A percentile compares a stretch with the other conserved stretches of the same genome.
Conservation (phyloP, 192 early-diverging fungal genomes). For the Coemansia biformis region DNA sequence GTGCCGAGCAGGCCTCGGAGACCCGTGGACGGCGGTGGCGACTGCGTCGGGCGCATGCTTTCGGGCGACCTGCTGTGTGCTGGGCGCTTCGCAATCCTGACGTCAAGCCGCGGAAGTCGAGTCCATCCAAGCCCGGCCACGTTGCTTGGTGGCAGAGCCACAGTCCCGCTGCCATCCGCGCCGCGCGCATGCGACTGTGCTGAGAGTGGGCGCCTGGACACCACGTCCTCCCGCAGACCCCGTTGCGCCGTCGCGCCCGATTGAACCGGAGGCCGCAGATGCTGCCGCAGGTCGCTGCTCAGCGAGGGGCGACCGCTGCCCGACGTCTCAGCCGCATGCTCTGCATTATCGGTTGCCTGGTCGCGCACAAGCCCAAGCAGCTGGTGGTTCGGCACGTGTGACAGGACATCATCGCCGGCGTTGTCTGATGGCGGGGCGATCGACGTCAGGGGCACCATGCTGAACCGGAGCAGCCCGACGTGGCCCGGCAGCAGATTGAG, state of each 20-base stretch:
- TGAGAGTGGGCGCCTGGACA: too few relatives aligned
- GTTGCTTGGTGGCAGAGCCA: constrained; percentile 14
- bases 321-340: constrained; percentile 6
- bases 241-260: too few relatives aligned
- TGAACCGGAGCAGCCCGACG: constrained; percentile 13
- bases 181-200: too few relatives aligned
- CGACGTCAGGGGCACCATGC: constrained; percentile 18
- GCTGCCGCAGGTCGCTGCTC: too few relatives aligned
- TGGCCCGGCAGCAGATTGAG: constrained; percentile 30
- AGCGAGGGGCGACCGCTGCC: too few relatives aligned
- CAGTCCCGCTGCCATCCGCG: background rate
- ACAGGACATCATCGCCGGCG: background rate
- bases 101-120: background rate
- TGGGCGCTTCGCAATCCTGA: background rate
- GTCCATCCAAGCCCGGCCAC: too few relatives aligned
- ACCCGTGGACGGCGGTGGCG: too few relatives aligned
- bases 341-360: background rate
- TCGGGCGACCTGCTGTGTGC: too few relatives aligned
- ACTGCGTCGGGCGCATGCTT: too few relatives aligned
- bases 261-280: too few relatives aligned
- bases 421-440: background rate
- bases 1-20: background rate
- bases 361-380: constrained; percentile 1
- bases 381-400: constrained; percentile 1
- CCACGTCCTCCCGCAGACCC: too few relatives aligned